Conservation (phyloP, 306 rosid genomes). For the Medicago lupulina region DNA sequence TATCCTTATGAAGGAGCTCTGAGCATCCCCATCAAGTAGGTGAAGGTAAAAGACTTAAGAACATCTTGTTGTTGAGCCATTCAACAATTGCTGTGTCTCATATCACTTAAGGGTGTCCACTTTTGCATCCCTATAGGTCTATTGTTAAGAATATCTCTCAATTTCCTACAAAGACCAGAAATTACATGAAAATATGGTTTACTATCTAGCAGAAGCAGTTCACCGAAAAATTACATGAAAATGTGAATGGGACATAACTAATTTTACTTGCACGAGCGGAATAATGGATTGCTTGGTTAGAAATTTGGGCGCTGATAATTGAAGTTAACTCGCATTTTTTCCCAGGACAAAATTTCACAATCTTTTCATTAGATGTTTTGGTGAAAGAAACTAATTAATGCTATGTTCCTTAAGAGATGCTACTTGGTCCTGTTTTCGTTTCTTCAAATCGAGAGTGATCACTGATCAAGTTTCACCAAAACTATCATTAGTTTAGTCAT, state of each 20-base stretch:
- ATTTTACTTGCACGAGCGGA: neutral
- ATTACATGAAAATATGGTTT: neutral
- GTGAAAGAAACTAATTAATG: conserved; percentile 15
- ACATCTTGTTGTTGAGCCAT: no score
- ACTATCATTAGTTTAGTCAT: neutral
- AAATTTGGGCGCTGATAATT: neutral
- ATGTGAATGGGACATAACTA: neutral
- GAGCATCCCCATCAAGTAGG: no score
- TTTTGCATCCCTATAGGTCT: neutral
- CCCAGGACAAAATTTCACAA: neutral
- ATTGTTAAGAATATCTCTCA: neutral
- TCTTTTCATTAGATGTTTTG: conserved; percentile 24
- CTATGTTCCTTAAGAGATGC: conserved; percentile 24
- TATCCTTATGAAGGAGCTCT: no score
- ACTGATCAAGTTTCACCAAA: conserved; percentile 37
- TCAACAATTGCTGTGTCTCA: neutral
- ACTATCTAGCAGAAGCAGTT: neutral
- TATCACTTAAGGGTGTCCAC: neutral
- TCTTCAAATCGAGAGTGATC: conserved; percentile 8
- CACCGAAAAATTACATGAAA: neutral
- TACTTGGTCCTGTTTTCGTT: neutral
- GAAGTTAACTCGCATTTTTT: neutral
- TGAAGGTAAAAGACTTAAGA: no score
- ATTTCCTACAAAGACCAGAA: neutral
- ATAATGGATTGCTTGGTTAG: neutral